Evolutionary conservation across 352 stramenopile species (phyloP).

Genomic region (Globisporangium canariense): DNA sequence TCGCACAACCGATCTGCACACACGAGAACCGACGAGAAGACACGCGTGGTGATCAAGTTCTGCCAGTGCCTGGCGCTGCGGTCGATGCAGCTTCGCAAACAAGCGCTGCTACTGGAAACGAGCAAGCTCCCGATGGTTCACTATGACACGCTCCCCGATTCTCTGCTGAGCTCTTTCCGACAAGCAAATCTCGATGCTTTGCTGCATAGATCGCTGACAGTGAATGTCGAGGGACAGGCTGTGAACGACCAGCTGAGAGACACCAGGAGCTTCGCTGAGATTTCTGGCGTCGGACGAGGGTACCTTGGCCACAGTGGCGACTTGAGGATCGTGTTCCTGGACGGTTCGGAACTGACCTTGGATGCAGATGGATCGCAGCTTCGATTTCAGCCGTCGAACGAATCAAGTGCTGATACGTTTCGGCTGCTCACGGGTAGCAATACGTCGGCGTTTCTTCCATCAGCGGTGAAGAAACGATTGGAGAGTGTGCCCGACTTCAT

Average conservation of each 20-base stretch:
- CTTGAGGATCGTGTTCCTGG: slow-evolving; percentile 43
- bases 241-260: background rate
- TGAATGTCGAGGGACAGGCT: background rate
- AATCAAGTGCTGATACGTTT: slow-evolving; percentile 31
- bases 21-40: slow-evolving; percentile 3
- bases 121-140: slow-evolving; percentile 48
- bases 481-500: slow-evolving; percentile 56
- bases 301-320: slow-evolving; percentile 33
- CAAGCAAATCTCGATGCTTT: slow-evolving; percentile 15
- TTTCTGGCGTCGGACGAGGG: slow-evolving; percentile 45
- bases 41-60: slow-evolving; percentile 34
- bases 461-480: slow-evolving; percentile 41
- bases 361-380: slow-evolving; percentile 41
- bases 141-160: slow-evolving; percentile 45
- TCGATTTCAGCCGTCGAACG: slow-evolving; percentile 25
- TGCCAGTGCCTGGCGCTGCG: slow-evolving; percentile 55
- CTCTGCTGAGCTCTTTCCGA: slow-evolving; percentile 38
- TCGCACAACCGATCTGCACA: background rate
- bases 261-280: slow-evolving; percentile 17
- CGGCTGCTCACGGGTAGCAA: slow-evolving; percentile 30
- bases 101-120: slow-evolving; percentile 30
- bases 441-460: slow-evolving; percentile 37
- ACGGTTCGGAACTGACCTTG: slow-evolving; percentile 40
- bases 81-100: slow-evolving; percentile 42
- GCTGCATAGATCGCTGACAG: slow-evolving; percentile 14